Base-by-base conservation (phyloP, 192 early-diverging fungal species). In the Pilaira anomala region DNA sequence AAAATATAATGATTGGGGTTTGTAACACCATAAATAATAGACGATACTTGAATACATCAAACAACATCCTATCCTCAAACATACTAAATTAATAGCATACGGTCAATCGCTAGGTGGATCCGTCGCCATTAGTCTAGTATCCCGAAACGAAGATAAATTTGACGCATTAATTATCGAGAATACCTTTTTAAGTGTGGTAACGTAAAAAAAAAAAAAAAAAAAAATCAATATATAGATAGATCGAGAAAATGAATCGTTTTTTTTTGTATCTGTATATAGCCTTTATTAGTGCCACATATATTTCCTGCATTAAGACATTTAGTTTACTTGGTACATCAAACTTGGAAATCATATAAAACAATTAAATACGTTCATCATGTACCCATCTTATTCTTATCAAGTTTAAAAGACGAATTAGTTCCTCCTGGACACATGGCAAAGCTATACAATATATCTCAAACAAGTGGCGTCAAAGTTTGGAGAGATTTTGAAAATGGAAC, bases 21-120 rank as follows among this genome's bases (percentile, higher is more conserved):
- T 48, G 26, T 41, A 44, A n/a, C 3, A 22, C 12, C 30, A 60
- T 29, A 55, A 25, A 28, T n/a, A 50, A 25, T 71, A 92, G 80
- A 84, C 93, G 3, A 85, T 90, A 25, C 75, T 98, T 41, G 90
- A 97, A 63, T 97, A 87, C 78, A 80, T 99, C 56, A 76, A 77
- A 49, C 76, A 80, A 11, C 91, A 97, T 69, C 85, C 85, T 13
- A 74, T 90, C 28, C 75, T 94, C 2, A 78, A 78, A 39, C 78
- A 91, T 61, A 89, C 91, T 1, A 91, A 91, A 68, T 68, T 99
- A 44, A 76, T 99, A 33, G 84, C 92, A 0, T 99, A 90, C 74
- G 97, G 97, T 0, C 97, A 99, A 74, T 94, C 92, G 14, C 84
- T 99, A 48, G 97, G 97, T 40, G 97, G 97, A 7, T 95, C 97